Base-by-base conservation (phyloP, 1,139 yeast species). In the Hansenula lynferdii region DNA sequence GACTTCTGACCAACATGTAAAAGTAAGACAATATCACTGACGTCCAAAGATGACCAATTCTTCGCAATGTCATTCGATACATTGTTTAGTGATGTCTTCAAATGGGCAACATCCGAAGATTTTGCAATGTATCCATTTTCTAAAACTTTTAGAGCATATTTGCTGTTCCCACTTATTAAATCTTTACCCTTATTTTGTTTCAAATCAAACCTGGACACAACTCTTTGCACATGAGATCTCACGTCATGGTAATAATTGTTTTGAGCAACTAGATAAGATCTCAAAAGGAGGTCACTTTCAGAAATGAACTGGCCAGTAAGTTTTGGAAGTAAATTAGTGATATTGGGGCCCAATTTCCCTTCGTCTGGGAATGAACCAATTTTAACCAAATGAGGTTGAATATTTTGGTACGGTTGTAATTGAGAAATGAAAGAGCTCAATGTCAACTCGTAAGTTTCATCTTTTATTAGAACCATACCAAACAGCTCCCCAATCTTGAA, bases 11-110 rank as follows among this genome's bases (percentile, higher is more conserved):
- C 41, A n/a, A 61, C 26, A 11, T 50, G 36, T 2, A 52, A 44
- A 7, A 66, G 38, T 22, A 58, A 54, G 8, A 66, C 40, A 7
- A 56, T 42, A 26, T 62, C 67, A 6, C 61, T 66, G 0, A 39
- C 39, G 9, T 38, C 29, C 21, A 64, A 31, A 0, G 45, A 24
- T 18, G 56, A 60, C 70, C 71, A 66, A 18, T 59, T 66, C 9
- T 42, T 32, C 11, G 50, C 43, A 16, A 43, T 36, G 5, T 37
- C 37, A 11, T 33, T 36, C 3, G 44, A 28, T 3, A 42, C 32
- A 9, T 44, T 41, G 10, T 49, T 48, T 8, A 59, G 41, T 15
- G 30, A 28, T 10, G 18, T 11, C 9, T 17, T 40, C 5, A 58
- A 40, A 26, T 51, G 60, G 5, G 54, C 51, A 18, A 45, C 44